Conservation (phyloP, 2,329 filamentous ascomycete genomes). For the Penicillium sp. region DNA sequence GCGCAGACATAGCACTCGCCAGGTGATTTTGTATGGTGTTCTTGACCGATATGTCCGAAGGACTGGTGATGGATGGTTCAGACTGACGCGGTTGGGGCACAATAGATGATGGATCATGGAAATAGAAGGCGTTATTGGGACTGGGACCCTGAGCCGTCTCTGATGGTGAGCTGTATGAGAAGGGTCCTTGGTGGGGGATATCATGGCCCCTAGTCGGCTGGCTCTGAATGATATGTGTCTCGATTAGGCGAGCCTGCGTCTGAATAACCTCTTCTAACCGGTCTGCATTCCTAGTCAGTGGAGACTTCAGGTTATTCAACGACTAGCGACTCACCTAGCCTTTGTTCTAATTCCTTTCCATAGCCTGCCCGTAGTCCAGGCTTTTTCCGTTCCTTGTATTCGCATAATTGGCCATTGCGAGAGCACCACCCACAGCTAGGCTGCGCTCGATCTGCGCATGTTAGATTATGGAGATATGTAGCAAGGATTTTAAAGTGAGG, state of each 20-base stretch:
- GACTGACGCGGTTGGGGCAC: no score
- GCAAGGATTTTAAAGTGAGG: no score
- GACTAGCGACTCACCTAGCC: conserved; percentile 43
- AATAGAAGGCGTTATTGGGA: conserved; percentile 52
- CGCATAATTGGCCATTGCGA: conserved; percentile 57
- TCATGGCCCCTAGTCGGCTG: conserved; percentile 26
- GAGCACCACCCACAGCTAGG: conserved; percentile 63
- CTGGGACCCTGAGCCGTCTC: conserved; percentile 47
- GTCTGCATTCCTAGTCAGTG: conserved; percentile 35
- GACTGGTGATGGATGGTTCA: conserved; percentile 34
- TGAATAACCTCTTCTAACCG: conserved; percentile 59
- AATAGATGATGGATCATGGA: conserved; percentile 49
- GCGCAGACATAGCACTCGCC: no score
- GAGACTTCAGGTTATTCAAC: no score
- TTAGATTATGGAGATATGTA: no score
- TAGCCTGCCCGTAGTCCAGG: conserved; percentile 59
- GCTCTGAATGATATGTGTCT: conserved; percentile 44
- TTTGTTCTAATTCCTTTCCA: conserved; percentile 63
- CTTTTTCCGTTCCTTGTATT: conserved; percentile 64
- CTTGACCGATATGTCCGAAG: conserved; percentile 27
- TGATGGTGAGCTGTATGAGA: conserved; percentile 41
- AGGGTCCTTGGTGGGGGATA: conserved; percentile 18
- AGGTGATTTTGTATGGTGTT: conserved; percentile 21
- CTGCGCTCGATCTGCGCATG: conserved; percentile 42
- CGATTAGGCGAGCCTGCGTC: conserved; percentile 58